A percentile compares a stretch with the other conserved stretches of the same genome.
Conservation (phyloP, 371 early-diverging fungal genomes). For the Saksenaea oblongispora region DNA sequence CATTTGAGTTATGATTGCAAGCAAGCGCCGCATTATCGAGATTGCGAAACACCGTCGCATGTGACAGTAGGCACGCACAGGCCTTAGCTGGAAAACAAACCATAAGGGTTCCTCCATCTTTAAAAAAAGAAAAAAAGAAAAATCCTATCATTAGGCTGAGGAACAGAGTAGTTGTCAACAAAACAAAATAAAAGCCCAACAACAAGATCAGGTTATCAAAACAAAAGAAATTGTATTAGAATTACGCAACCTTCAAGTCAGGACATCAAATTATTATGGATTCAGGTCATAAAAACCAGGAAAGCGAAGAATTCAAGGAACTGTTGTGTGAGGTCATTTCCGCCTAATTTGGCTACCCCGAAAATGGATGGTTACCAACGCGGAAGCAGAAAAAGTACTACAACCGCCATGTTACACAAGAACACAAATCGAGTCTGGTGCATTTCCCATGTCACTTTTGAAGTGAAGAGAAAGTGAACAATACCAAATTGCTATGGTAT, state of each 20-base stretch:
- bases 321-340: slow-evolving; percentile 6
- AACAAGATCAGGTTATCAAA: neutral
- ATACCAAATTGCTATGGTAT: neutral
- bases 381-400: neutral
- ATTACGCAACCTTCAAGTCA: neutral
- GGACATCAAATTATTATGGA: neutral
- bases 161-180: neutral
- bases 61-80: slow-evolving; percentile 3
- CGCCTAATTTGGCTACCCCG: neutral
- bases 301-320: slow-evolving; percentile 5
- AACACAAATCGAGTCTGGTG: neutral
- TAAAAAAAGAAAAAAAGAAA: too few species aligned
- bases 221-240: neutral
- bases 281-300: neutral
- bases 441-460: slow-evolving; percentile 1
- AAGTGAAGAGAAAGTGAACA: neutral
- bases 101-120: neutral
- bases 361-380: slow-evolving; percentile 1
- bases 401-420: neutral
- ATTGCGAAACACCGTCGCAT: neutral
- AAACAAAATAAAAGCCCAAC: neutral
- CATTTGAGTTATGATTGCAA: neutral
- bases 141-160: neutral
- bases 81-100: neutral
- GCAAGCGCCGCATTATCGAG: neutral